Conservation (phyloP, 768 basidiomycete species). For the Termitomyces sp. region DNA sequence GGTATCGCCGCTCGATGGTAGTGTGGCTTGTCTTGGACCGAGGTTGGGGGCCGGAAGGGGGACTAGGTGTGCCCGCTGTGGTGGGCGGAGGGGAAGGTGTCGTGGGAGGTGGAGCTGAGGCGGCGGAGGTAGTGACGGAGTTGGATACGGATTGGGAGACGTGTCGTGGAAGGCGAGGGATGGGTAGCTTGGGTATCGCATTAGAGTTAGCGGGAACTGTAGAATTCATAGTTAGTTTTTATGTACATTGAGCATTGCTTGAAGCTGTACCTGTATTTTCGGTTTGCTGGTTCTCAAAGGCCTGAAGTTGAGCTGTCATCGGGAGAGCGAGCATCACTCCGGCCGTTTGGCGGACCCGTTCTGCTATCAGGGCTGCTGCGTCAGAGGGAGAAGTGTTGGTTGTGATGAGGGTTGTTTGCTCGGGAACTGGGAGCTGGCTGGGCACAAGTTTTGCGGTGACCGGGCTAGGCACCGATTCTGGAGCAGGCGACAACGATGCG, state of each 20-base stretch:
- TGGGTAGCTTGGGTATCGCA: constrained; percentile 35
- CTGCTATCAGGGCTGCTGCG: constrained; percentile 37
- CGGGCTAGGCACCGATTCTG: constrained; percentile 36
- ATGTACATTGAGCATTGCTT: not conserved
- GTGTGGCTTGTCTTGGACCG: constrained; percentile 85
- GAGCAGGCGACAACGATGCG: constrained; percentile 49
- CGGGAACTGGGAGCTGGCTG: not conserved
- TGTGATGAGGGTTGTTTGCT: constrained; percentile 15
- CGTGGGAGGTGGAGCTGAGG: constrained; percentile 40
- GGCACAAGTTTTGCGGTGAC: constrained; percentile 19
- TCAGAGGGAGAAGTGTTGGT: not conserved
- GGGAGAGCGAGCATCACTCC: constrained; percentile 56
- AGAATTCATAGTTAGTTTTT: constrained; percentile 8
- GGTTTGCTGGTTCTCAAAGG: constrained; percentile 22
- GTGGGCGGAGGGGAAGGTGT: constrained; percentile 29
- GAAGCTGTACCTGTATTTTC: constrained; percentile 22
- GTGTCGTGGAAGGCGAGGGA: constrained; percentile 34
- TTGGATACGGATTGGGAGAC: constrained; percentile 20
- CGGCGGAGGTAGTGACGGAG: constrained; percentile 34
- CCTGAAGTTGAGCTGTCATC: constrained; percentile 35
- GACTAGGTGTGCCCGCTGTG: constrained; percentile 16
- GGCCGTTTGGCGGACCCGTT: constrained; percentile 49
- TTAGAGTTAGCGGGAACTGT: constrained; percentile 9
- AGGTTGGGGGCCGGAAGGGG: constrained; percentile 10
- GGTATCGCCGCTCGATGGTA: constrained; percentile 85